Evolutionary conservation across 2,329 filamentous ascomycete species (phyloP), one percentile per base, ranked within the genome.

Genomic region (Periconia sp.): DNA sequence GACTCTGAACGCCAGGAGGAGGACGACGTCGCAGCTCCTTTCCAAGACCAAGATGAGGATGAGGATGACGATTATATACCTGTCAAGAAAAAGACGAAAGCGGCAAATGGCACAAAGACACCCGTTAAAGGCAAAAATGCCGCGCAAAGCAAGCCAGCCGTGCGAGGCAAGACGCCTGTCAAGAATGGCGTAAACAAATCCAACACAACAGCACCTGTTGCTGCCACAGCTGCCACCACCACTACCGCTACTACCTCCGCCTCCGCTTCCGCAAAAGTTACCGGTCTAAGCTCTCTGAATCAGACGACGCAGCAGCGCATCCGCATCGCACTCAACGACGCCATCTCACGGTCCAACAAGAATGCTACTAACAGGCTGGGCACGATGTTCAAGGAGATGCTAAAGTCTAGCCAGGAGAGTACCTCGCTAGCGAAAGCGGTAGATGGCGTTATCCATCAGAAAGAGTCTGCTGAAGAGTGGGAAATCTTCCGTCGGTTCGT

Each of bases 21-120:
- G 48, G 69, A 72, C 15, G 69, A 73, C 17, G 62, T 66, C 50
- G 55, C 65, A 11, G 57, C 62, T 59, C 53, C 69, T 61, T 51
- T 63, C 47, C 59, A 55, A 53, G 70, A 58, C 35, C 66, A 69
- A 62, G 59, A 79, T 30, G 77, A 78, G 52, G 76, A 78, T 33
- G 76, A 75, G 45, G 79, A 81, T 53, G 74, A 75, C 30, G 79
- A 81, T 59, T 80, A 76, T 55, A 69, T 68, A 43, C 75, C 75
- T 18, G 70, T 61, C 20, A 73, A 74, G 65, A 69, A 71, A 54
- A 71, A 68, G 53, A 58, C 50, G 42, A 63, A 60, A 44, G 56
- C 54, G 27, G 60, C 61, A 50, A 67, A 61, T 50, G 56, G 49
- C 23, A 51, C 55, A 18, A 74, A 74, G 59, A 65, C 67, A 18